Evolutionary conservation across 2,329 filamentous ascomycete genomes (phyloP).

Genomic region (Colletotrichum spinosum): DNA sequence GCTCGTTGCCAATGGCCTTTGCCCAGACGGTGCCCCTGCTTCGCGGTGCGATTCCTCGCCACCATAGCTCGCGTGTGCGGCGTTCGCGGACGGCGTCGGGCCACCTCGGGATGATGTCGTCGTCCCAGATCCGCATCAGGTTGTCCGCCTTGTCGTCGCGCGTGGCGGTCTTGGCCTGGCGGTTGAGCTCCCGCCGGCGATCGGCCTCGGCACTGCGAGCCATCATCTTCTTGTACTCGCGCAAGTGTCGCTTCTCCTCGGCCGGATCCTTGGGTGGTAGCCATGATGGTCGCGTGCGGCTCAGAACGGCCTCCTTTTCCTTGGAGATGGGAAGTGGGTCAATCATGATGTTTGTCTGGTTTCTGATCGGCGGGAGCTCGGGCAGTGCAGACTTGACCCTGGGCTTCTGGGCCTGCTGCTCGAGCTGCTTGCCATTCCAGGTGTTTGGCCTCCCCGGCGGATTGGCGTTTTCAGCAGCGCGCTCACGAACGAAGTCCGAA

Average conservation of each 20-base stretch:
- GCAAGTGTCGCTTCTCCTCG: constrained; percentile 90
- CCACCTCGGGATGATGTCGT: constrained; percentile 82
- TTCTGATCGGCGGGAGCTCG: constrained; percentile 74
- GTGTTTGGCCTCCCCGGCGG: constrained; percentile 53
- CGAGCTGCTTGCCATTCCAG: constrained; percentile 45
- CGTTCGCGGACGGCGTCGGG: constrained; percentile 75
- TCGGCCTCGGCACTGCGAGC: constrained; percentile 69
- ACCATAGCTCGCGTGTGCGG: constrained; percentile 82
- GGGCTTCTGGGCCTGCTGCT: constrained; percentile 53
- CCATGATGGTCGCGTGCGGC: constrained; percentile 85
- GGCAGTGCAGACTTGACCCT: constrained; percentile 75
- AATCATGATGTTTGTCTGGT: constrained; percentile 81
- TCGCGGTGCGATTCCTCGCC: constrained; percentile 80
- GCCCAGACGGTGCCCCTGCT: constrained; percentile 78
- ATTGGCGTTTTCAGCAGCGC: constrained; percentile 31
- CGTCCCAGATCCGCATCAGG: constrained; percentile 76
- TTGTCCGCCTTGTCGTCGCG: constrained; percentile 67
- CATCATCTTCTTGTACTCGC: constrained; percentile 89
- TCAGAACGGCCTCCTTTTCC: constrained; percentile 87
- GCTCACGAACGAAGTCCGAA: constrained; percentile 59
- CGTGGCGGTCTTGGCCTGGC: constrained; percentile 62
- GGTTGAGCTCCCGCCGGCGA: constrained; percentile 66
- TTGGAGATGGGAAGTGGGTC: constrained; percentile 86
- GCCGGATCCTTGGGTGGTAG: constrained; percentile 87
- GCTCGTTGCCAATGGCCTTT: constrained; percentile 78